Percentiles rank a stretch among this genome's conserved stretches.
Evolutionary conservation across 1,139 yeast species (phyloP).

Genomic region (Suhomyces bokatorum): DNA sequence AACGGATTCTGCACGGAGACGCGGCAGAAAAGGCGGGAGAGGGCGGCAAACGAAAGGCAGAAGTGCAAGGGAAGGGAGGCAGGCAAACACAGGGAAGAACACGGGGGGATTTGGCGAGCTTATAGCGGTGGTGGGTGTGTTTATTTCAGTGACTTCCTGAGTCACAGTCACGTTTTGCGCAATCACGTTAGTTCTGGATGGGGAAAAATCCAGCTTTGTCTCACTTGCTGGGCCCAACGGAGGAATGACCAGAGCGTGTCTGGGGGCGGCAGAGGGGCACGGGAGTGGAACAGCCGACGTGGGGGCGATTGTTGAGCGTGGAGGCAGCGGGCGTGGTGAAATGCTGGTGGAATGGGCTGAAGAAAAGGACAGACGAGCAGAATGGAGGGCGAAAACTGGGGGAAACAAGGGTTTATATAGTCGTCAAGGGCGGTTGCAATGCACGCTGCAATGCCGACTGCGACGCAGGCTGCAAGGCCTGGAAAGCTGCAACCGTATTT

Average conservation of each 20-base stretch:
- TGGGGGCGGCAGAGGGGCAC: neutral
- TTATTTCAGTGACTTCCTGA: conserved; percentile 10
- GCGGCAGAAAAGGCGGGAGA: neutral
- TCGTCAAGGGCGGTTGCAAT: neutral
- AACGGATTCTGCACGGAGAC: neutral
- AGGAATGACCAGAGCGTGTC: conserved; percentile 2
- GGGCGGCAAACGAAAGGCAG: neutral
- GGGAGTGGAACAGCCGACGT: neutral
- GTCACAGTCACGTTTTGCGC: conserved; percentile 12
- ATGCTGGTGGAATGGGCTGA: neutral
- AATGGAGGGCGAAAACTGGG: neutral
- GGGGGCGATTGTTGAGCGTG: neutral
- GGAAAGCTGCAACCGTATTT: no score
- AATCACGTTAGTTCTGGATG: conserved; percentile 7
- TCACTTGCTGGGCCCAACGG: conserved; percentile 7
- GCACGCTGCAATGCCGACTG: no score
- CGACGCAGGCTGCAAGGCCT: neutral
- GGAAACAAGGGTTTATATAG: neutral
- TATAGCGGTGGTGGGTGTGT: conserved; percentile 1
- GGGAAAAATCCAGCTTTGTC: conserved; percentile 6
- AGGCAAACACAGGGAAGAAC: neutral
- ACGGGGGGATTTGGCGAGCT: neutral
- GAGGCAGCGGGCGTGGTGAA: neutral
- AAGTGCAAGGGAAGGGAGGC: neutral
- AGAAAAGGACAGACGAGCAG: neutral